Conservation (phyloP, 2,329 filamentous ascomycete species). For the Pestalotiopsis fici region DNA sequence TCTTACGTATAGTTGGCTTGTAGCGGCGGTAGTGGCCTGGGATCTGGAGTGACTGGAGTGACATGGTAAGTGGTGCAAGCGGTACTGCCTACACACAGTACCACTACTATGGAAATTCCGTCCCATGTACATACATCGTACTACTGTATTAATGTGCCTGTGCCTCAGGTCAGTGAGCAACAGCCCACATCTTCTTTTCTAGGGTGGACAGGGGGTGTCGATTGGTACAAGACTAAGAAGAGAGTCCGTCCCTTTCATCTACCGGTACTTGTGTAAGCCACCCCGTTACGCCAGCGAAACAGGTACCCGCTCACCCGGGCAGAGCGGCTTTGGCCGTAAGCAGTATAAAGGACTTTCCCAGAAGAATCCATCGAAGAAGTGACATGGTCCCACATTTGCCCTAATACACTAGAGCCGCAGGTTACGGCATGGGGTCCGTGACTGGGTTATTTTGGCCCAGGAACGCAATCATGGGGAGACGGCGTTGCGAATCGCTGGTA, state of each 20-base stretch:
- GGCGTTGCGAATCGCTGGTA: no score
- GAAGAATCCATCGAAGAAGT: background rate
- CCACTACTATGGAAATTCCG: background rate
- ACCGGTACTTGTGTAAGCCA: background rate
- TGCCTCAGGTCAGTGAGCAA: background rate
- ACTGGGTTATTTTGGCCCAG: background rate
- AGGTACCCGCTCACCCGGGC: background rate
- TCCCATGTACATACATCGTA: background rate
- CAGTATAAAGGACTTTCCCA: background rate
- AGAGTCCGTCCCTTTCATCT: background rate
- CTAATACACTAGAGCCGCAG: background rate
- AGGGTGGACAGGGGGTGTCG: background rate
- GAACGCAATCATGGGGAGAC: no score
- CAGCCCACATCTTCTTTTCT: background rate
- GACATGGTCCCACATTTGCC: background rate
- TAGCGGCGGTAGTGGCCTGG: background rate
- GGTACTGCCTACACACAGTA: no score
- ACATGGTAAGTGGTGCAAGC: background rate
- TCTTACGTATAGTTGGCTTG: conserved; percentile 4
- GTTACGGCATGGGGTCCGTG: background rate
- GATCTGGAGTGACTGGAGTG: background rate
- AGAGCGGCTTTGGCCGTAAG: background rate
- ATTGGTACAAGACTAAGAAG: background rate
- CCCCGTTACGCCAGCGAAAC: background rate
- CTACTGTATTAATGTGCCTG: background rate